Percentiles rank a stretch among this genome's conserved stretches.
phyloP scores from a whole-genome alignment of 192 early-diverging fungal genomes.

The Gaertneriomyces semiglobifer region DNA sequence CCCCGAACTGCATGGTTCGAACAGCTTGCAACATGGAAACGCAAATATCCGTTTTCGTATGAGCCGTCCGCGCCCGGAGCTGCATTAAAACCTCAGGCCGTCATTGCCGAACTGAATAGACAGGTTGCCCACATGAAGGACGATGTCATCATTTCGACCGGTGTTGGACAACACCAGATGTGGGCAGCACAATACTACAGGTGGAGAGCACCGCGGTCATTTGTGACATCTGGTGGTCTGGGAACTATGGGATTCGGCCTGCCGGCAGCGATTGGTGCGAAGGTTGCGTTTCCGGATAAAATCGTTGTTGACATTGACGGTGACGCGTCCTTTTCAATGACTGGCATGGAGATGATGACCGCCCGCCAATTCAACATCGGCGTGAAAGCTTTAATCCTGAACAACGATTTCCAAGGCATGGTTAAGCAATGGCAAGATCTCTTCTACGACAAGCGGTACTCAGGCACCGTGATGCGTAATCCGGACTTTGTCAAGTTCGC shows the following conservation, averaged over 20 bases:
- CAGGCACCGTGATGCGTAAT: constrained; percentile 90
- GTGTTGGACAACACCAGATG: constrained; percentile 99
- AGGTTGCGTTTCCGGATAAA: constrained; percentile 88
- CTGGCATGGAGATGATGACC: constrained; percentile 96
- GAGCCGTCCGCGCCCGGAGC: constrained; percentile 56
- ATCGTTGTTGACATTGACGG: constrained; percentile 98
- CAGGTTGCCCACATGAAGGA: constrained; percentile 82
- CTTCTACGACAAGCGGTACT: constrained; percentile 96
- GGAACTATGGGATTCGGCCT: constrained; percentile 99
- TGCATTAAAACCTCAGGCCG: constrained; percentile 85
- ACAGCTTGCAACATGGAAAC: constrained; percentile 81
- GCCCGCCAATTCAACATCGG: constrained; percentile 96
- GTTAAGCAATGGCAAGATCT: constrained; percentile 85
- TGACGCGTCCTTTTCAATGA: constrained; percentile 98
- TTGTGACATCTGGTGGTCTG: constrained; percentile 93
- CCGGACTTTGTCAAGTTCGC: constrained; percentile 98
- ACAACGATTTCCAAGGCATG: constrained; percentile 99
- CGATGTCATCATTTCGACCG: constrained; percentile 91
- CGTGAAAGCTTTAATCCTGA: constrained; percentile 93
- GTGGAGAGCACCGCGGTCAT: constrained; percentile 84
- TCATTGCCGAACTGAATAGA: constrained; percentile 87
- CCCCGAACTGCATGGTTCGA: constrained; percentile 83
- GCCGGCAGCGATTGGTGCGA: constrained; percentile 94
- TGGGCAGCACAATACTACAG: constrained; percentile 95
- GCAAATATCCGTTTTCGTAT: constrained; percentile 87